Percentiles rank a stretch among this genome's conserved stretches.
phyloP scores from a whole-genome alignment of 2,329 filamentous ascomycete genomes.

The Plectosphaerella sp. region DNA sequence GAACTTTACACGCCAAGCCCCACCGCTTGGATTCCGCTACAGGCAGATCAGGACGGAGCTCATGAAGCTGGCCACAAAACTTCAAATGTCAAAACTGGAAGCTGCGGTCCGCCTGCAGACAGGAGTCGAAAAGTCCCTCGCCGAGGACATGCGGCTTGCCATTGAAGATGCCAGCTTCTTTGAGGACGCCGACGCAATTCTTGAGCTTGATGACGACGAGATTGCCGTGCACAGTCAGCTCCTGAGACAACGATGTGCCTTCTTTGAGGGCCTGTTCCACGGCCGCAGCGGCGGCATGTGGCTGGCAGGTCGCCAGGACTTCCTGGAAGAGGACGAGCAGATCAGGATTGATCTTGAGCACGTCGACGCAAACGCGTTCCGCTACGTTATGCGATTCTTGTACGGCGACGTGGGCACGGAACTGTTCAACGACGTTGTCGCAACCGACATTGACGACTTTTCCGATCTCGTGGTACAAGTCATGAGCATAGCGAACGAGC shows the following conservation, averaged over 20 bases:
- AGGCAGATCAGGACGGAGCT: slow-evolving; percentile 77
- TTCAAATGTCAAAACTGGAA: slow-evolving; percentile 71
- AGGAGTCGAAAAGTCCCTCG: slow-evolving; percentile 57
- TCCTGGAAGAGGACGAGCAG: slow-evolving; percentile 25
- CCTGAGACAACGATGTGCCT: slow-evolving; percentile 80
- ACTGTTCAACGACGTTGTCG: slow-evolving; percentile 74
- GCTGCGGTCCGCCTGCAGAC: slow-evolving; percentile 72
- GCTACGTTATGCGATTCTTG: slow-evolving; percentile 73
- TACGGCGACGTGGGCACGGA: slow-evolving; percentile 80
- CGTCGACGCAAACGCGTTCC: slow-evolving; percentile 67
- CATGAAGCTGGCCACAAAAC: slow-evolving; percentile 74
- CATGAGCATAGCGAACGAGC: slow-evolving; percentile 82
- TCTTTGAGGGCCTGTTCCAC: slow-evolving; percentile 85
- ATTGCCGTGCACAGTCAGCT: slow-evolving; percentile 72
- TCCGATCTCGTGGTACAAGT: slow-evolving; percentile 88
- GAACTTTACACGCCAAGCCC: slow-evolving; percentile 68
- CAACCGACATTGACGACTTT: slow-evolving; percentile 72
- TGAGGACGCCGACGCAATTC: slow-evolving; percentile 70
- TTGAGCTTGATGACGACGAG: slow-evolving; percentile 69
- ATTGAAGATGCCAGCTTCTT: slow-evolving; percentile 68
- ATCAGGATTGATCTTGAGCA: slow-evolving; percentile 80
- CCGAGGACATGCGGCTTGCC: slow-evolving; percentile 66
- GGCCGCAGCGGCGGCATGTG: slow-evolving; percentile 84
- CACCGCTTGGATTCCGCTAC: slow-evolving; percentile 65
- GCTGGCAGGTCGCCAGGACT: slow-evolving; percentile 66